Percentiles rank a stretch among this genome's conserved stretches.
Evolutionary conservation across 371 early-diverging fungal genomes (phyloP).

Genomic region (Mortierella sp.): DNA sequence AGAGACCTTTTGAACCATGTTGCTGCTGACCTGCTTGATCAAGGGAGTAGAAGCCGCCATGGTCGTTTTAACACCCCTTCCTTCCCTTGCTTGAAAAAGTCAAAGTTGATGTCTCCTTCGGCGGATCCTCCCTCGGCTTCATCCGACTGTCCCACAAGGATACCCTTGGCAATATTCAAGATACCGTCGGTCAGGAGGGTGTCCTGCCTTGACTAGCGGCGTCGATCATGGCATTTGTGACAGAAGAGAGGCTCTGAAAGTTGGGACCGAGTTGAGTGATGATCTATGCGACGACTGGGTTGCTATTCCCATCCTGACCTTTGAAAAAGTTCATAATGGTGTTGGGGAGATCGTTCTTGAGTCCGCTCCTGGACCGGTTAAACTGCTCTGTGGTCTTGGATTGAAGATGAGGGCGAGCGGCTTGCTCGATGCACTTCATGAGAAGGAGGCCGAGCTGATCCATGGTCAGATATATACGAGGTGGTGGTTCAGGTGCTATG

Average conservation of each 20-base stretch:
- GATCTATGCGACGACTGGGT: constrained; percentile 28
- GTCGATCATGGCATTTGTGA: constrained; percentile 38
- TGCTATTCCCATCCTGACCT: constrained; percentile 16
- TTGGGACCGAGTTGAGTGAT: constrained; percentile 23
- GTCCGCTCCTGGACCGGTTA: constrained; percentile 27
- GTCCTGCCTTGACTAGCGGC: constrained; percentile 52
- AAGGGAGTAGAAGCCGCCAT: constrained; percentile 39
- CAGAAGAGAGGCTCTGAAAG: constrained; percentile 18
- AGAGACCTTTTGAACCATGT: constrained; percentile 39
- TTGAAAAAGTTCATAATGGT: constrained; percentile 30
- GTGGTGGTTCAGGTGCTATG: not conserved
- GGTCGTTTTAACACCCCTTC: constrained; percentile 43
- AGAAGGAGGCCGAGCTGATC: constrained; percentile 28
- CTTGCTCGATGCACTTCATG: constrained; percentile 35
- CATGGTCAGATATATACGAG: constrained; percentile 14
- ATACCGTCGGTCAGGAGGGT: constrained; percentile 44
- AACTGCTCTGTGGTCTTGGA: constrained; percentile 41
- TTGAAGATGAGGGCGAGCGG: constrained; percentile 47
- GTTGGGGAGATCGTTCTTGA: constrained; percentile 38
- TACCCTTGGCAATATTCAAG: constrained; percentile 43
- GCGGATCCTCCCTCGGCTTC: constrained; percentile 1
- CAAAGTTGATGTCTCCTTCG: constrained; percentile 43
- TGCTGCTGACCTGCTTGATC: constrained; percentile 50
- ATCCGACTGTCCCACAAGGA: constrained; percentile 15
- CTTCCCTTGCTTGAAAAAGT: constrained; percentile 34